A percentile compares a stretch with the other conserved stretches of the same genome.
Conservation (phyloP, 2,329 filamentous ascomycete genomes). For the Ceratocystiopsis minuta region DNA sequence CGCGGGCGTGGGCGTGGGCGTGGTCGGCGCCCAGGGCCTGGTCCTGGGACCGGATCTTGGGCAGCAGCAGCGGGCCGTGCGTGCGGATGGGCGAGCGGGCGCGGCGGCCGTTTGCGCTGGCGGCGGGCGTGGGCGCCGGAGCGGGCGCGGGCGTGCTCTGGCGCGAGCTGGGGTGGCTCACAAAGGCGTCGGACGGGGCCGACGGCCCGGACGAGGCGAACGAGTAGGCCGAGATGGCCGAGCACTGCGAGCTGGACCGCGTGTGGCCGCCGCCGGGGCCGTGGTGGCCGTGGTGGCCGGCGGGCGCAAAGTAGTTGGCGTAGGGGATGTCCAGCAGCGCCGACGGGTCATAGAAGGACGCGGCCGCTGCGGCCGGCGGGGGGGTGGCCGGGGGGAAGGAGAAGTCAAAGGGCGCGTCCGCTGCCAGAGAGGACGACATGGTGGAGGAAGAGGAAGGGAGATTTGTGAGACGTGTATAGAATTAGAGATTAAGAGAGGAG, state of each 20-base stretch:
- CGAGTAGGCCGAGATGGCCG: slow-evolving; percentile 36
- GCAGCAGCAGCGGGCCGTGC: slow-evolving; percentile 62
- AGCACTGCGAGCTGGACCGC: slow-evolving; percentile 47
- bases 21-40: slow-evolving; percentile 48
- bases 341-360: slow-evolving; percentile 37
- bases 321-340: slow-evolving; percentile 37
- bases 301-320: slow-evolving; percentile 11
- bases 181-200: slow-evolving; percentile 47
- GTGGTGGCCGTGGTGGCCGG: neutral
- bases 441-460: neutral
- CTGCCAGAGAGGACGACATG: slow-evolving; percentile 33
- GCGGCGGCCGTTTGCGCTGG: slow-evolving; percentile 37
- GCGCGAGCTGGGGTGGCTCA: slow-evolving; percentile 19
- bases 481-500: slow-evolving; percentile 11
- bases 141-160: slow-evolving; percentile 26
- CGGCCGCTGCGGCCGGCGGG: slow-evolving; percentile 15
- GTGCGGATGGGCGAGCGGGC: slow-evolving; percentile 53
- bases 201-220: slow-evolving; percentile 39
- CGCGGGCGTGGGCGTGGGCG: slow-evolving; percentile 17
- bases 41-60: slow-evolving; percentile 75
- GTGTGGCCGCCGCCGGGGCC: slow-evolving; percentile 26
- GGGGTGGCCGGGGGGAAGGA: slow-evolving; percentile 33
- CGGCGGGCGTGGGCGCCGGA: slow-evolving; percentile 45
- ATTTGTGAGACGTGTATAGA: slow-evolving; percentile 6
- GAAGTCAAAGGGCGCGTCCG: slow-evolving; percentile 41